Percentiles rank a stretch among this genome's conserved stretches.
These are phyloP conservation scores for Globisporangium parvum DNA, from an alignment of 352 stramenopile species.

Conservation along the genomic window DNA sequence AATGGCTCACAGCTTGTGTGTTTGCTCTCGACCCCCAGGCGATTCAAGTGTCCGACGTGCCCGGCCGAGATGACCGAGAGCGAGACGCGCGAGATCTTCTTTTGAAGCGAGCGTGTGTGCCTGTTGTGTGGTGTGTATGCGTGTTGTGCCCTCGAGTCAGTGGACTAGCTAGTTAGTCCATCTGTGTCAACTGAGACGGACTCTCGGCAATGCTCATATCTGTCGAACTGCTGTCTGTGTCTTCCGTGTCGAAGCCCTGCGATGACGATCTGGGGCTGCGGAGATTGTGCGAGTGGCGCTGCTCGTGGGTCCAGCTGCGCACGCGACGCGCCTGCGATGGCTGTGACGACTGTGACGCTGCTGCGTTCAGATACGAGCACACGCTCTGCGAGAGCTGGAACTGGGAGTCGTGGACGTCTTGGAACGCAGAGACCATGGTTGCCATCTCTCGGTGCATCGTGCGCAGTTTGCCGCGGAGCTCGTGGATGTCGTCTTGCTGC, in stretches of 20 bases:
- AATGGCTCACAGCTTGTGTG: constrained; percentile 2
- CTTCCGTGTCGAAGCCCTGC: constrained; percentile 7
- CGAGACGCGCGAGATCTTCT: constrained; percentile 71
- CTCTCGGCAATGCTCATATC: constrained; percentile 15
- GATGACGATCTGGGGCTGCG: not conserved
- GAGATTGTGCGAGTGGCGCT: not conserved
- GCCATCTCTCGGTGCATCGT: constrained; percentile 5
- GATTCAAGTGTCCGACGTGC: constrained; percentile 88
- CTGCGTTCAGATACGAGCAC: constrained; percentile 9
- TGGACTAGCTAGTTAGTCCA: constrained; percentile 3
- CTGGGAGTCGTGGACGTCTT: constrained; percentile 11
- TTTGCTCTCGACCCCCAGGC: constrained; percentile 18
- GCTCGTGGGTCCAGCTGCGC: not conserved
- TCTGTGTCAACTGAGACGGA: constrained; percentile 5
- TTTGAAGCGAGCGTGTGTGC: constrained; percentile 22
- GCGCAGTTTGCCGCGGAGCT: constrained; percentile 6
- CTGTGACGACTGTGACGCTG: constrained; percentile 2
- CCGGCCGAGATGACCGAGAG: constrained; percentile 74
- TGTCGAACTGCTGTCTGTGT: constrained; percentile 12
- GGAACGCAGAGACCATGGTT: constrained; percentile 12
- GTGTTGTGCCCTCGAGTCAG: not conserved
- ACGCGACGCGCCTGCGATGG: not conserved
- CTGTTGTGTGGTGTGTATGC: not conserved
- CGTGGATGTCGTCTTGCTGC: constrained; percentile 29
- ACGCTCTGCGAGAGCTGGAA: constrained; percentile 12